These are phyloP conservation scores for Syncephalastrum sp. DNA, from an alignment of 371 early-diverging fungal species.

Conservation along the genomic window DNA sequence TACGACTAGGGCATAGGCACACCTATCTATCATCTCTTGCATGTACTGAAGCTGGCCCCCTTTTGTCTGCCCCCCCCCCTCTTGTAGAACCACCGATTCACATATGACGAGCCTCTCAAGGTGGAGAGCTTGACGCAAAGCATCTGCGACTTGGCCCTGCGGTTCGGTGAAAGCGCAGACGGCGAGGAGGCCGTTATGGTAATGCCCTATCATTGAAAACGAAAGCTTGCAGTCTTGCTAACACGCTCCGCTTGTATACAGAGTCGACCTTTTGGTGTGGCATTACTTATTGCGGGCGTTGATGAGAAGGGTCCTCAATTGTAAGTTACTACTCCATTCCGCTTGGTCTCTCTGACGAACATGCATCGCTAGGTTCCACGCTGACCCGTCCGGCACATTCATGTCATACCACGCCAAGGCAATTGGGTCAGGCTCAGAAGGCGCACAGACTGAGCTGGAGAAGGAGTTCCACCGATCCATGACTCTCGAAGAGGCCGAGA, in stretches of 20 bases:
- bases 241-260: slow-evolving; percentile 11
- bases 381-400: slow-evolving; percentile 97
- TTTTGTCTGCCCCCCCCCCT: neutral
- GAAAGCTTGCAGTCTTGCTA: neutral
- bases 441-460: slow-evolving; percentile 97
- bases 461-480: slow-evolving; percentile 92
- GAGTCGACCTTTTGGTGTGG: slow-evolving; percentile 99
- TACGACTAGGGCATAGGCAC: slow-evolving; percentile 24
- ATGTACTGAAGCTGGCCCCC: no score
- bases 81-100: slow-evolving; percentile 87
- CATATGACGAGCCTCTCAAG: slow-evolving; percentile 92
- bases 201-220: slow-evolving; percentile 5
- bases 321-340: slow-evolving; percentile 50
- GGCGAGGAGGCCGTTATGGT: slow-evolving; percentile 97
- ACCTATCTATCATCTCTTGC: neutral
- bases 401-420: slow-evolving; percentile 93
- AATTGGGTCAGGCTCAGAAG: slow-evolving; percentile 99
- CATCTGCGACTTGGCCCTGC: slow-evolving; percentile 94
- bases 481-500: slow-evolving; percentile 87
- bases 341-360: neutral
- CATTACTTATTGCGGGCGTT: slow-evolving; percentile 95
- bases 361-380: slow-evolving; percentile 67
- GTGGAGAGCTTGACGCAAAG: slow-evolving; percentile 97
- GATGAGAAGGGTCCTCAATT: slow-evolving; percentile 98
- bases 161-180: slow-evolving; percentile 96